Base-by-base conservation (phyloP, 768 basidiomycete species). In the Royoungia palumana region DNA sequence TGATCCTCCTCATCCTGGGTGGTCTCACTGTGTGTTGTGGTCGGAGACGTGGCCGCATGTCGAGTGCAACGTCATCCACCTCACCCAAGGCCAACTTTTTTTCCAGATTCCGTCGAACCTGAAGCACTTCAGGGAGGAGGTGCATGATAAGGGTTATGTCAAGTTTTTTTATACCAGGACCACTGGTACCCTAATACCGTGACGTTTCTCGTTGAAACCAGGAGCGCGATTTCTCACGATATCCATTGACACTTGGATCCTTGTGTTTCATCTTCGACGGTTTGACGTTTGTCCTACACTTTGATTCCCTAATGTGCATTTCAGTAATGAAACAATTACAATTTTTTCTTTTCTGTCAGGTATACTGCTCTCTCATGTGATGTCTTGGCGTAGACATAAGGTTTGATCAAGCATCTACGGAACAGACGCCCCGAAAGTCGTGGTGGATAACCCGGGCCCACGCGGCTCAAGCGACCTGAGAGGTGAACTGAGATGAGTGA, bases 21-120 rank as follows among this genome's bases (percentile, higher is more conserved):
- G 84, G 84, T 44, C 78, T 79, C 72, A 82, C 82, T 4, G 81
- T 87, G 32, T 85, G 83, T 71, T 80, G 85, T 53, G 85, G 84
- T 11, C 79, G 84, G 34, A 73, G 83, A 48, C 76, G 71, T 47
- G 72, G 75, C 49, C 75, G 83, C 54, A 72, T 77, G 70, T 61
- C 76, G 0, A 70, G 70, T 19, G 75, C 69, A 16, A 64, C 54
- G 1, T 14, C 50, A 7, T 47, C 63, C 45, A 35, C 63, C 40
- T 42, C 58, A 28, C 22, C 56, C 45, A 70, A 69, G 51, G 4
- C 28, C 2, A 41, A 57, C 6, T 67, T 73, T 53, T 68, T 70
- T 41, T 53, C 68, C 35, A 67, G 57, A 41, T 76, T 75, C 68
- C 67, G 70, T 52, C 71, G 65, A 53, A 73, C 66, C 47, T 70